Evolutionary conservation across 805 yeast species (phyloP).

Genomic region (Pichia californica): DNA sequence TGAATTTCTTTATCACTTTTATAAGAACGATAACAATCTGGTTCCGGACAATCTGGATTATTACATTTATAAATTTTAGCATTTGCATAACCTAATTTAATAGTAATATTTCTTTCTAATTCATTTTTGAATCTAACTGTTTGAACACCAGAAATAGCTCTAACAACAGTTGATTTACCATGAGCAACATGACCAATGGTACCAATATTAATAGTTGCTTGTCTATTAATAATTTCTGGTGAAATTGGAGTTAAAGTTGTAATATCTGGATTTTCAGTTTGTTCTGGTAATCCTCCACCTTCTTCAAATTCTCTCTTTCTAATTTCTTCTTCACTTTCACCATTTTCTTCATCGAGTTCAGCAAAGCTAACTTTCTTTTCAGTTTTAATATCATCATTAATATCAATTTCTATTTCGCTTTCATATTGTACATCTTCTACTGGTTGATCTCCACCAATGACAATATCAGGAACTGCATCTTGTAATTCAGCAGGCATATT

Average conservation of each 20-base stretch:
- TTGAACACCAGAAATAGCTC: slow-evolving; percentile 98
- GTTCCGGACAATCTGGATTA: slow-evolving; percentile 80
- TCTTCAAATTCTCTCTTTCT: slow-evolving; percentile 86
- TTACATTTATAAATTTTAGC: slow-evolving; percentile 96
- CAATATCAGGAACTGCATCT: slow-evolving; percentile 78
- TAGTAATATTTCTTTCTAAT: slow-evolving; percentile 97
- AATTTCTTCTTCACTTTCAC: slow-evolving; percentile 61
- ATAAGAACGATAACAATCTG: slow-evolving; percentile 91
- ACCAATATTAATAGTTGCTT: slow-evolving; percentile 98
- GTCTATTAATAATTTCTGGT: slow-evolving; percentile 95
- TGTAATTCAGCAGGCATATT: slow-evolving; percentile 73
- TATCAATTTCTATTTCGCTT: slow-evolving; percentile 30
- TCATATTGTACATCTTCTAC: slow-evolving; percentile 30
- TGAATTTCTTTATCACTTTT: slow-evolving; percentile 90
- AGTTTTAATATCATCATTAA: slow-evolving; percentile 30
- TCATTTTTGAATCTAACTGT: slow-evolving; percentile 99
- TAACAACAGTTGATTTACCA: slow-evolving; percentile 96
- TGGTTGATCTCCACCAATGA: slow-evolving; percentile 50
- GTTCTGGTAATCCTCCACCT: slow-evolving; percentile 98
- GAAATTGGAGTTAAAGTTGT: slow-evolving; percentile 75
- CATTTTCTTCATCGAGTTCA: slow-evolving; percentile 54
- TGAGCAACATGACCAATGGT: slow-evolving; percentile 99
- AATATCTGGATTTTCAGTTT: slow-evolving; percentile 86
- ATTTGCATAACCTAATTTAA: slow-evolving; percentile 96
- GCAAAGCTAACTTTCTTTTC: slow-evolving; percentile 84